Evolutionary conservation across 2,329 filamentous ascomycete genomes (phyloP), one percentile per base, ranked within the genome.

Genomic region (Aspergillus sp.): DNA sequence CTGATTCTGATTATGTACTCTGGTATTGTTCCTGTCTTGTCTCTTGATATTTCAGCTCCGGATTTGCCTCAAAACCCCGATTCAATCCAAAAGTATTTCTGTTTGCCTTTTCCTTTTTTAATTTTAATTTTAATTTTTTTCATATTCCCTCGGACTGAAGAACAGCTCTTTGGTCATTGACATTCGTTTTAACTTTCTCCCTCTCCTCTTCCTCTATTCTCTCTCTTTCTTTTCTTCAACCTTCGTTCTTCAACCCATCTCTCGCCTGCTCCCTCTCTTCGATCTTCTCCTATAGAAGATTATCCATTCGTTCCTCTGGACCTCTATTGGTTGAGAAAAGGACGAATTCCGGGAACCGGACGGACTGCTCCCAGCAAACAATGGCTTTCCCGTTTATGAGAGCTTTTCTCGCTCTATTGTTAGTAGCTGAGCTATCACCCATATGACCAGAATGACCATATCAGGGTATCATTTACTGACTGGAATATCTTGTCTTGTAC

Each of bases 391-490:
- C 65, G 35, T 68, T 64, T 47, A 55, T 68, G 61, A 59, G 63
- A 59, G 59, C 63, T 36, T 71, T 71, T 47, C 55, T 70, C 50
- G 59, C 60, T 54, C 64, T 70, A 45, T 71, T 71, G 68, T 71
- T 40, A 66, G 66, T 64, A 49, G 45, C 32, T 35, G 8, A 19
- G 19, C 19, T 19, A 19, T 19, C 19, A 36, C n/a, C n/a, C 32
- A 7, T 9, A 19, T 10, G 34, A 36, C 7, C n/a, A 19, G n/a
- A 36, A 36, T n/a, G 10, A 7, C n/a, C n/a, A 36, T 5, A 5
- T n/a, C n/a, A 36, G 26, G 26, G 34, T 12, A 41, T 10, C 12
- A 41, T 10, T 40, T n/a, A 50, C 45, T 52, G 41, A 26, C 28
- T 30, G 6, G 19, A 10, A 5, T 43, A 42, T 39, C 26, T 19